phyloP scores from a whole-genome alignment of 768 basidiomycete genomes.

The Lactarius pseudohatsudake region DNA sequence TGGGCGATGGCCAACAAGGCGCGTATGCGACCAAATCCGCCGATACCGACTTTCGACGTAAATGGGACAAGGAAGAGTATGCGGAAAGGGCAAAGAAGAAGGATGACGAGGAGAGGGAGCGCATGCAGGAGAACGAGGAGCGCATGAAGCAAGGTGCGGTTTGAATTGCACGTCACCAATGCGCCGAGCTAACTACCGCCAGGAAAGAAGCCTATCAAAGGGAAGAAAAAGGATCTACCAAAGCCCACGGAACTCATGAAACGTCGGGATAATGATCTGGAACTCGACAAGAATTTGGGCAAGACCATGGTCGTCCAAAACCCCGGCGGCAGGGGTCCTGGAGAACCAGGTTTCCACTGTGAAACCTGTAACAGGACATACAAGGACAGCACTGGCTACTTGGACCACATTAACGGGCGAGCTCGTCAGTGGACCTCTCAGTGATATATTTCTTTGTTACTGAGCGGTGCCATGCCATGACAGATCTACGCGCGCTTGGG shows the following conservation, averaged over 20 bases:
- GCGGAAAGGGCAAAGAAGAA: slow-evolving; percentile 44
- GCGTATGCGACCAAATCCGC: slow-evolving; percentile 28
- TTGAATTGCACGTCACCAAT: slow-evolving; percentile 14
- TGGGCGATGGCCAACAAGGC: slow-evolving; percentile 30
- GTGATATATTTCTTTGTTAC: slow-evolving; percentile 1
- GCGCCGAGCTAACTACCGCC: slow-evolving; percentile 15
- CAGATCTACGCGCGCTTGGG: slow-evolving; percentile 92
- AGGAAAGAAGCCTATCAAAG: slow-evolving; percentile 83
- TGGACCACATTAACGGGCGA: slow-evolving; percentile 95
- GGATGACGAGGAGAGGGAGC: slow-evolving; percentile 39
- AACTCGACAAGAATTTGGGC: slow-evolving; percentile 90
- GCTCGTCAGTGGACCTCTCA: slow-evolving; percentile 61
- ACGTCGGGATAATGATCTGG: slow-evolving; percentile 77
- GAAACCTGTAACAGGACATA: slow-evolving; percentile 88
- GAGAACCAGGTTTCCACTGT: slow-evolving; percentile 93
- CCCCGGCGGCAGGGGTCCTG: slow-evolving; percentile 76
- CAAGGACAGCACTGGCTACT: slow-evolving; percentile 90
- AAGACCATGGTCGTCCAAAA: slow-evolving; percentile 95
- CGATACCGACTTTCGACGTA: slow-evolving; percentile 37
- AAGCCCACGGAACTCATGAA: slow-evolving; percentile 95
- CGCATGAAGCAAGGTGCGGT: slow-evolving; percentile 73
- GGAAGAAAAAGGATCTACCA: slow-evolving; percentile 73
- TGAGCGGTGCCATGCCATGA: neutral
- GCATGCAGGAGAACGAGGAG: slow-evolving; percentile 41
- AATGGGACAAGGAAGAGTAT: slow-evolving; percentile 50